Conservation (phyloP, 345 rosid genomes). For the Cardiospermum halicacabum region DNA sequence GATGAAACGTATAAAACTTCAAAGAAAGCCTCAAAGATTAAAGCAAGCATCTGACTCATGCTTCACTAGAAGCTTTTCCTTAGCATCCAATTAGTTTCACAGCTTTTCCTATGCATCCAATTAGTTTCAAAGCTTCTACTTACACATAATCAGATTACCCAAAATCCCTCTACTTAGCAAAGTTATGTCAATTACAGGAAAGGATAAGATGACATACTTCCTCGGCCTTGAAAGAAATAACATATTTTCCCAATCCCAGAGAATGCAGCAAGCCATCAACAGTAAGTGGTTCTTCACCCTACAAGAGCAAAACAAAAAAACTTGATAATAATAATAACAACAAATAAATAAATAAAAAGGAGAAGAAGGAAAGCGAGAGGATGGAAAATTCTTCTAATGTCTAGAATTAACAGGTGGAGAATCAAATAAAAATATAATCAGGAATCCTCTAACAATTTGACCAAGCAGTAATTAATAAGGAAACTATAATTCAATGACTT, state of each 20-base stretch:
- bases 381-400: constrained; percentile 7
- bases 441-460: background rate
- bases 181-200: constrained; percentile 10
- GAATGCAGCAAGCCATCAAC: constrained; percentile 75
- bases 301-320: constrained; percentile 12
- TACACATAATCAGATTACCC: constrained; percentile 20
- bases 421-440: background rate
- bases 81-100: constrained; percentile 51
- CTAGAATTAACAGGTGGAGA: background rate
- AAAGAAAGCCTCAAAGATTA: constrained; percentile 11
- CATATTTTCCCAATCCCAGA: constrained; percentile 76
- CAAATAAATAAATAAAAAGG: too few relatives aligned
- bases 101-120: constrained; percentile 45
- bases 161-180: background rate
- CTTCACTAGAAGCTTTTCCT: constrained; percentile 27
- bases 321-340: too few relatives aligned
- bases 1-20: too few relatives aligned
- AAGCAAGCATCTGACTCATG: constrained; percentile 36
- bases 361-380: too few relatives aligned
- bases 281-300: constrained; percentile 71
- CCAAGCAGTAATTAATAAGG: background rate
- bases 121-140: constrained; percentile 54
- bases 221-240: constrained; percentile 75
- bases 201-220: constrained; percentile 51
- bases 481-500: background rate